Conservation (phyloP, 2,329 filamentous ascomycete species). For the Clonostachys solani region DNA sequence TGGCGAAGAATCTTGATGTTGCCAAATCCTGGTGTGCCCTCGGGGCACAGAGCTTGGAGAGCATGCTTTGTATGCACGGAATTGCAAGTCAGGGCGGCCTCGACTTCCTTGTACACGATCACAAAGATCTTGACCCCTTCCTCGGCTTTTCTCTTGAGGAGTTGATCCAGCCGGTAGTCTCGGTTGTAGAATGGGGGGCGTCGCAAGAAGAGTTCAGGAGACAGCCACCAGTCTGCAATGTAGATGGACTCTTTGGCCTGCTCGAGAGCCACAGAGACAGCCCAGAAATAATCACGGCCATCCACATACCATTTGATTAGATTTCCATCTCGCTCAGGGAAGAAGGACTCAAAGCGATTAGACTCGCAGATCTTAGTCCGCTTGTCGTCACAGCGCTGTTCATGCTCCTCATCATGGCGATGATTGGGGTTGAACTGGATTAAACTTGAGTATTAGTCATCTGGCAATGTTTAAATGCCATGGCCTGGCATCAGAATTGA, state of each 20-base stretch:
- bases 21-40: constrained; percentile 75
- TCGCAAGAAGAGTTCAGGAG: constrained; percentile 80
- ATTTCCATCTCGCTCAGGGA: constrained; percentile 81
- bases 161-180: constrained; percentile 80
- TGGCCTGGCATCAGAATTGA: neutral
- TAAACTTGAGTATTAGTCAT: neutral
- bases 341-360: constrained; percentile 86
- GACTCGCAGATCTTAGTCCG: constrained; percentile 65
- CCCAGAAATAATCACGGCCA: constrained; percentile 91
- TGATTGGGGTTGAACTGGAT: constrained; percentile 78
- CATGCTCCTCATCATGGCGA: constrained; percentile 90
- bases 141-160: constrained; percentile 85
- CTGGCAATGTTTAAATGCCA: neutral
- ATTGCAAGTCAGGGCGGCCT: constrained; percentile 83
- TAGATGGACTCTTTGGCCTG: constrained; percentile 90
- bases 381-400: constrained; percentile 78
- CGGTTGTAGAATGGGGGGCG: constrained; percentile 79
- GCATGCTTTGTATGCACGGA: constrained; percentile 90
- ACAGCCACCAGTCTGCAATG: constrained; percentile 96
- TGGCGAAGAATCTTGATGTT: constrained; percentile 90
- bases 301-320: constrained; percentile 97
- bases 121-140: constrained; percentile 93
- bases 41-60: constrained; percentile 71
- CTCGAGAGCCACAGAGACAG: constrained; percentile 87
- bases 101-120: constrained; percentile 85